These are phyloP conservation scores for Penicillium janthinellum DNA, from an alignment of 2,329 filamentous ascomycete species.

Conservation along the genomic window DNA sequence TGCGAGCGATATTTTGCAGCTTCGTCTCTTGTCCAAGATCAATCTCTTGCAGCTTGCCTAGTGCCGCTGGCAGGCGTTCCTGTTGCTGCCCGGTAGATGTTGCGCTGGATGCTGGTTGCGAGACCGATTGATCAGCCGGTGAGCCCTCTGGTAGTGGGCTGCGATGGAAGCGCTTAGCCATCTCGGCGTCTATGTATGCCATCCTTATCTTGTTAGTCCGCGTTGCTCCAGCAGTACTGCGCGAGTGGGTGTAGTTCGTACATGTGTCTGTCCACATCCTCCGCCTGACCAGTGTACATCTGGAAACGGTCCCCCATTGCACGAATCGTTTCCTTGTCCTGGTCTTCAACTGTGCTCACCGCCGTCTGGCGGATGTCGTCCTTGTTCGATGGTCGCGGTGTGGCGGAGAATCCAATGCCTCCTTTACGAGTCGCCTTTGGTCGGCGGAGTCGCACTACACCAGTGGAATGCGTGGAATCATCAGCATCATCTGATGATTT, in stretches of 20 bases:
- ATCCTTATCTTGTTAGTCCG: conserved; percentile 65
- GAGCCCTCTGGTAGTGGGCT: conserved; percentile 20
- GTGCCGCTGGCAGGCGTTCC: conserved; percentile 52
- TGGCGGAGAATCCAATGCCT: conserved; percentile 51
- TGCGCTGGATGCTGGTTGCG: conserved; percentile 15
- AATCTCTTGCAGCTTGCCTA: conserved; percentile 60
- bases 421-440: conserved; percentile 41
- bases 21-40: conserved; percentile 54
- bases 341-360: conserved; percentile 32
- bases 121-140: conserved; percentile 7
- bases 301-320: conserved; percentile 57
- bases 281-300: conserved; percentile 59
- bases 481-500: conserved; percentile 20
- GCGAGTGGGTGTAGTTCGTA: conserved; percentile 46
- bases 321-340: conserved; percentile 39
- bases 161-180: conserved; percentile 56
- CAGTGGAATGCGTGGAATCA: conserved; percentile 24
- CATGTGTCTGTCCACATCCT: conserved; percentile 65
- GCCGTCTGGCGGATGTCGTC: conserved; percentile 30
- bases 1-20: conserved; percentile 47
- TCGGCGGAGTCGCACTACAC: conserved; percentile 44
- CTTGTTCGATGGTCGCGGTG: conserved; percentile 26
- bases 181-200: conserved; percentile 67
- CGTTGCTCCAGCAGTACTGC: conserved; percentile 18
- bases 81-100: conserved; percentile 26